A percentile compares a stretch with the other conserved stretches of the same genome.
phyloP scores from a whole-genome alignment of 2,329 filamentous ascomycete genomes.

The Cytospora paraplurivora region DNA sequence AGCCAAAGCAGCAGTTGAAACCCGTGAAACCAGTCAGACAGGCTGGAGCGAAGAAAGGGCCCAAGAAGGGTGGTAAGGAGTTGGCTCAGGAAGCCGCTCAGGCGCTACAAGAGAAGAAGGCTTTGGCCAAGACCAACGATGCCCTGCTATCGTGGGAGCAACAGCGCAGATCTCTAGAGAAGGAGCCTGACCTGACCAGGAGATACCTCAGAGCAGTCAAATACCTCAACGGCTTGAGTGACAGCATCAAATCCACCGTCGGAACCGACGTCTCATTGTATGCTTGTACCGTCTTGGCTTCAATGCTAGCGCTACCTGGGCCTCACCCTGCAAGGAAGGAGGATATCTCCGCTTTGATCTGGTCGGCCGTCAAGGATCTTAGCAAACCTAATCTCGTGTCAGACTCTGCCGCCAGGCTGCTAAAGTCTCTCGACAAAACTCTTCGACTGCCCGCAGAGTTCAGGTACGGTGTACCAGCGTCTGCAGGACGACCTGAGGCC shows the following conservation, averaged over 20 bases:
- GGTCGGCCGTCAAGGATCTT: slow-evolving; percentile 29
- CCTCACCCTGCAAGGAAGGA: slow-evolving; percentile 2
- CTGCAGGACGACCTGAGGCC: background rate
- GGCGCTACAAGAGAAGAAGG: slow-evolving; percentile 40
- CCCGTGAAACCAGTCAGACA: slow-evolving; percentile 23
- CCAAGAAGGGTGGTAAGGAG: slow-evolving; percentile 41
- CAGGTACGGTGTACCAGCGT: background rate
- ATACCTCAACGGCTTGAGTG: slow-evolving; percentile 47
- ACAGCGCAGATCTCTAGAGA: slow-evolving; percentile 49
- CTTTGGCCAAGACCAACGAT: slow-evolving; percentile 34
- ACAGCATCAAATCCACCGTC: slow-evolving; percentile 35
- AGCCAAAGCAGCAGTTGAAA: slow-evolving; percentile 29
- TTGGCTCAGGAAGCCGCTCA: slow-evolving; percentile 40
- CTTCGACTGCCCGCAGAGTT: slow-evolving; percentile 12
- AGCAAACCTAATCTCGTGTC: slow-evolving; percentile 22
- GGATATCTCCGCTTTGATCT: slow-evolving; percentile 31
- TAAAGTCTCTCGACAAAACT: slow-evolving; percentile 10
- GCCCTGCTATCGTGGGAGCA: slow-evolving; percentile 47
- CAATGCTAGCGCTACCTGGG: slow-evolving; percentile 16
- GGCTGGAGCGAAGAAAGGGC: slow-evolving; percentile 32
- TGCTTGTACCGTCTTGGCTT: slow-evolving; percentile 39
- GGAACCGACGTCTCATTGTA: slow-evolving; percentile 42
- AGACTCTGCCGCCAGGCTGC: slow-evolving; percentile 1
- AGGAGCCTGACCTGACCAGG: slow-evolving; percentile 43
- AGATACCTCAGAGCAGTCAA: slow-evolving; percentile 53